phyloP scores from a whole-genome alignment of 1,284 basidiomycete species.

The Inonotus obliquus region DNA sequence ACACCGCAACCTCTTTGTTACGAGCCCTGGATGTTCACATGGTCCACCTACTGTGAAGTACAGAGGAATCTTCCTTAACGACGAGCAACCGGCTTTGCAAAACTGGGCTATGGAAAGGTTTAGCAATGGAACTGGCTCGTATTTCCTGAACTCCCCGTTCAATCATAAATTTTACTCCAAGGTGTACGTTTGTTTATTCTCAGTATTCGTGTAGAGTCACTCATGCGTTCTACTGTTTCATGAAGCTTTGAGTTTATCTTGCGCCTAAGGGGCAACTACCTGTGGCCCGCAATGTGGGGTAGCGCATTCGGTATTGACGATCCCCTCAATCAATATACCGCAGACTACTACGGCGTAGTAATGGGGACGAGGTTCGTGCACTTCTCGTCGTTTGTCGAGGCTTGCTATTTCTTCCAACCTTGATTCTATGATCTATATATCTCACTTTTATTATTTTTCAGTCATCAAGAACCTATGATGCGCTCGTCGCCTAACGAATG shows the following conservation, averaged over 20 bases:
- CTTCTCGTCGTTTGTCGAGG: background rate
- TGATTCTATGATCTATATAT: background rate
- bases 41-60: slow-evolving; percentile 68
- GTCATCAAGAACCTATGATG: slow-evolving; percentile 65
- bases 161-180: slow-evolving; percentile 62
- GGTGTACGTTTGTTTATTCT: slow-evolving; percentile 22
- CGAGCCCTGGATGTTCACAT: slow-evolving; percentile 50
- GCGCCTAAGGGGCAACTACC: slow-evolving; percentile 63
- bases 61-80: slow-evolving; percentile 61
- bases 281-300: slow-evolving; percentile 52
- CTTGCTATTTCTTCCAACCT: background rate
- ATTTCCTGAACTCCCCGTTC: slow-evolving; percentile 49
- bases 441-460: slow-evolving; percentile 21
- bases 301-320: slow-evolving; percentile 72
- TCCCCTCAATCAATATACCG: slow-evolving; percentile 54
- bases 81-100: slow-evolving; percentile 61
- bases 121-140: slow-evolving; percentile 54
- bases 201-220: too few relatives aligned
- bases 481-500: slow-evolving; percentile 59
- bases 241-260: slow-evolving; percentile 60
- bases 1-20: slow-evolving; percentile 46
- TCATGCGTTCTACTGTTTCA: background rate
- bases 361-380: slow-evolving; percentile 55
- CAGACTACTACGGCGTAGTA: slow-evolving; percentile 63
- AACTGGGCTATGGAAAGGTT: slow-evolving; percentile 55